Conservation (phyloP, 306 rosid species). For the Vachellia pachyceras region DNA sequence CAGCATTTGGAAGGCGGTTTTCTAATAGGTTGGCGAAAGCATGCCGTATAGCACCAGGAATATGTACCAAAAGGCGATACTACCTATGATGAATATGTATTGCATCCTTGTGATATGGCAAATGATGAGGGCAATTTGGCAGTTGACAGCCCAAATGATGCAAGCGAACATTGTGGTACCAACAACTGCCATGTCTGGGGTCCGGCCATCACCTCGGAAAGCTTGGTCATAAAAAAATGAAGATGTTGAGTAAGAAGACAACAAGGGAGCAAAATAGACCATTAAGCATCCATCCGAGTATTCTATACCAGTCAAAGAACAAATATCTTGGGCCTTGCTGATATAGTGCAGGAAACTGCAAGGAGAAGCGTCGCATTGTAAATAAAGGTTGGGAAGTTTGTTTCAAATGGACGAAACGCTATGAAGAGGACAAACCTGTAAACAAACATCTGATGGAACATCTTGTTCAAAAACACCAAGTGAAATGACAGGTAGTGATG, state of each 20-base stretch:
- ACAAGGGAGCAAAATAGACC: slow-evolving; percentile 83
- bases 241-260: slow-evolving; percentile 76
- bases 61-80: slow-evolving; percentile 83
- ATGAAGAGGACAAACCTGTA: slow-evolving; percentile 72
- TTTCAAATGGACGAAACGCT: slow-evolving; percentile 7
- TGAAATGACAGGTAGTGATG: slow-evolving; percentile 96
- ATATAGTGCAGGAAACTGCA: slow-evolving; percentile 94
- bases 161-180: slow-evolving; percentile 96
- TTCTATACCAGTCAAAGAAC: slow-evolving; percentile 92
- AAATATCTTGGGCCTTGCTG: slow-evolving; percentile 93
- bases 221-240: slow-evolving; percentile 86
- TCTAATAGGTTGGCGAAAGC: slow-evolving; percentile 59
- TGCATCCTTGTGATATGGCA: slow-evolving; percentile 99
- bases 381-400: slow-evolving; percentile 16
- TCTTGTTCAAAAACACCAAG: slow-evolving; percentile 99
- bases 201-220: slow-evolving; percentile 78
- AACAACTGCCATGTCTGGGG: slow-evolving; percentile 83
- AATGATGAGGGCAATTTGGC: slow-evolving; percentile 96
- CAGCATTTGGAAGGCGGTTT: slow-evolving; percentile 66
- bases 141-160: slow-evolving; percentile 91
- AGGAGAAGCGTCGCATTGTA: background rate
- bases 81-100: slow-evolving; percentile 87
- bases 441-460: slow-evolving; percentile 94
- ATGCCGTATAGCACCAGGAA: slow-evolving; percentile 84
- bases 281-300: slow-evolving; percentile 96